Percentiles rank a stretch among this genome's conserved stretches.
Evolutionary conservation across 768 basidiomycete genomes (phyloP).

Genomic region (Russula olivacea): DNA sequence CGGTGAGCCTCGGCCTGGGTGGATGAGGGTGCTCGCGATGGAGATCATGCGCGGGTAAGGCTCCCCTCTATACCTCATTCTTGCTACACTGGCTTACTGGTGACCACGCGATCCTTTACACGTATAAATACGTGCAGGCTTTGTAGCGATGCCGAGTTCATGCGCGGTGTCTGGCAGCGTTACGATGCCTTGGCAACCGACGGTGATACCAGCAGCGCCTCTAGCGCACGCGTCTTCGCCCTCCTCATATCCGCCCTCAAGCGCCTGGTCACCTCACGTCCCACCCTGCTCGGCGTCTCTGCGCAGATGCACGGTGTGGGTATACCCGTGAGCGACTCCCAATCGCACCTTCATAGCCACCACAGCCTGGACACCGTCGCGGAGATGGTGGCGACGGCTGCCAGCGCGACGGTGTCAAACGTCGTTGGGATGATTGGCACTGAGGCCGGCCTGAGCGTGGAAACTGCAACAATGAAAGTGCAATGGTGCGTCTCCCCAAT

Average conservation of each 20-base stretch:
- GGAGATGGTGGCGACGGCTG: slow-evolving; percentile 78
- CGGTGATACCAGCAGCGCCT: slow-evolving; percentile 52
- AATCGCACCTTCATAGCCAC: slow-evolving; percentile 42
- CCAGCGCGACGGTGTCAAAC: slow-evolving; percentile 76
- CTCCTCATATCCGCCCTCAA: slow-evolving; percentile 79
- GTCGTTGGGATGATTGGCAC: slow-evolving; percentile 82
- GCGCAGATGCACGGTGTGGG: slow-evolving; percentile 81
- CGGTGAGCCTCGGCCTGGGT: slow-evolving; percentile 12
- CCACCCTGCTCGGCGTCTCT: slow-evolving; percentile 70
- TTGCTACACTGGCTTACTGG: neutral
- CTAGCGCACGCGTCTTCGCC: slow-evolving; percentile 65
- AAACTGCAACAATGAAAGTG: slow-evolving; percentile 76
- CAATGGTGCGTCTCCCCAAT: slow-evolving; percentile 59
- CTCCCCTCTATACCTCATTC: neutral
- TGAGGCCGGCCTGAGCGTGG: slow-evolving; percentile 63
- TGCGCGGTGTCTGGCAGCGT: slow-evolving; percentile 22
- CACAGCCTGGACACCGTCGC: slow-evolving; percentile 64
- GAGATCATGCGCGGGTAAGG: slow-evolving; percentile 23
- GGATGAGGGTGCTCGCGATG: slow-evolving; percentile 26
- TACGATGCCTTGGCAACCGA: slow-evolving; percentile 30
- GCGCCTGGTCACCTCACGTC: slow-evolving; percentile 84
- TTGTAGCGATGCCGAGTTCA: slow-evolving; percentile 22
- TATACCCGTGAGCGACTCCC: slow-evolving; percentile 38
- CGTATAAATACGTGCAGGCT: slow-evolving; percentile 1
- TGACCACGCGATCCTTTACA: neutral